These are phyloP conservation scores for Coemansia sp. DNA, from an alignment of 371 early-diverging fungal species.

Conservation along the genomic window DNA sequence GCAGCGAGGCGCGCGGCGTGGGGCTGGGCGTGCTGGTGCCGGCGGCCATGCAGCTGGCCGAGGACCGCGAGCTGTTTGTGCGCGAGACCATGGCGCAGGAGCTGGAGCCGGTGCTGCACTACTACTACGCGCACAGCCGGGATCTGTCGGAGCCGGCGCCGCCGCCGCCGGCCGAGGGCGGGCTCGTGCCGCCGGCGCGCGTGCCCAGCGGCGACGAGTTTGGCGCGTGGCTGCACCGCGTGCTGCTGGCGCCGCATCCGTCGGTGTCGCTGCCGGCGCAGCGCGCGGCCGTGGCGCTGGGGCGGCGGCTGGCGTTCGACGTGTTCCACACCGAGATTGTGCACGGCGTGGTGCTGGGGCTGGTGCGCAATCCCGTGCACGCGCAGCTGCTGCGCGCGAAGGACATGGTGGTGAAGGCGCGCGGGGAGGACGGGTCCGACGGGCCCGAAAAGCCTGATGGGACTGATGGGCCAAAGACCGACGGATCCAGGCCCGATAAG, in stretches of 20 bases:
- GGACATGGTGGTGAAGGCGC: conserved; percentile 45
- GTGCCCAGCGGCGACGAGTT: conserved; percentile 16
- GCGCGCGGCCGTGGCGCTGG: conserved; percentile 46
- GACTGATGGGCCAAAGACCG: neutral
- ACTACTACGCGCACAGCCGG: conserved; percentile 29
- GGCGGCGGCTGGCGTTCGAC: conserved; percentile 41
- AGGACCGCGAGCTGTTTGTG: conserved; percentile 49
- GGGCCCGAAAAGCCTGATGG: neutral
- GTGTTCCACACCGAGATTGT: conserved; percentile 49
- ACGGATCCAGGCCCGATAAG: too few species aligned
- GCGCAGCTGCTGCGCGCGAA: conserved; percentile 32
- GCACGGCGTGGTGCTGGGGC: conserved; percentile 48
- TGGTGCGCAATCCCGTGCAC: conserved; percentile 36
- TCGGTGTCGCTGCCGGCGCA: conserved; percentile 47
- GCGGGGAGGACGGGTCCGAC: conserved; percentile 5
- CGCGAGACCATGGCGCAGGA: conserved; percentile 51
- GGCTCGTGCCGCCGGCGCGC: conserved; percentile 10
- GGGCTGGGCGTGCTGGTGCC: conserved; percentile 43
- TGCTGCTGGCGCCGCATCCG: conserved; percentile 44
- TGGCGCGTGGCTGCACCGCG: conserved; percentile 44
- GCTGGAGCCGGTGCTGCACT: conserved; percentile 35
- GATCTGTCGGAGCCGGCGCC: neutral
- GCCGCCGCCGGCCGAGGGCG: neutral
- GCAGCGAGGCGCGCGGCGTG: conserved; percentile 1
- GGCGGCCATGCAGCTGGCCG: conserved; percentile 44